Percentiles rank a stretch among this genome's conserved stretches.
phyloP scores from a whole-genome alignment of 495 filamentous ascomycete species.

The Penicillium desertorum region DNA sequence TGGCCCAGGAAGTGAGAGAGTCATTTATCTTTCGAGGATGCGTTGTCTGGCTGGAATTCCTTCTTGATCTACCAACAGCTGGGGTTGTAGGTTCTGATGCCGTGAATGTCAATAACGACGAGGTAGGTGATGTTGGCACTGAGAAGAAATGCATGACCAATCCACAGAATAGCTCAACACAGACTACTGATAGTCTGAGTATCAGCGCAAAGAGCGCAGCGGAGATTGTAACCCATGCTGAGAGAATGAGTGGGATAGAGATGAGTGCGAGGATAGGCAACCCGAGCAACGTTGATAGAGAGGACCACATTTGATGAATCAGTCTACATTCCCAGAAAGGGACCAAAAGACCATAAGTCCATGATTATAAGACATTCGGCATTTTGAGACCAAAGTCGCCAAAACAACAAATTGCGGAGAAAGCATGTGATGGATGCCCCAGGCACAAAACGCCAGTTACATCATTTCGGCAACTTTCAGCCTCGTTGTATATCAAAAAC shows the following conservation, averaged over 20 bases:
- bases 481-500: neutral
- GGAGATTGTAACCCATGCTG: constrained; percentile 67
- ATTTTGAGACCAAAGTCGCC: neutral
- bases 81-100: constrained; percentile 36
- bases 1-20: constrained; percentile 14
- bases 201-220: constrained; percentile 65
- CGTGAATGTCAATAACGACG: constrained; percentile 35
- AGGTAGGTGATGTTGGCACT: constrained; percentile 31
- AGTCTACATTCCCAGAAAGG: neutral
- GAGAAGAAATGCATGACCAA: constrained; percentile 59
- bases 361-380: constrained; percentile 7
- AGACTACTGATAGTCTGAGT: constrained; percentile 64
- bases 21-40: constrained; percentile 21
- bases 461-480: constrained; percentile 2
- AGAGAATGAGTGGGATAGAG: constrained; percentile 66
- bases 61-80: constrained; percentile 28
- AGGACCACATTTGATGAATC: constrained; percentile 15
- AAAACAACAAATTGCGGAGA: constrained; percentile 6
- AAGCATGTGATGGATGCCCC: constrained; percentile 15
- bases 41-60: constrained; percentile 28
- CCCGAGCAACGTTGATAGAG: constrained; percentile 55
- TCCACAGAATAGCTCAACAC: constrained; percentile 63
- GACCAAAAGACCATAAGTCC: neutral
- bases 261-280: constrained; percentile 64
- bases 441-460: constrained; percentile 6